Evolutionary conservation across 805 yeast genomes (phyloP).

Genomic region (Candida pseudofarinosa): DNA sequence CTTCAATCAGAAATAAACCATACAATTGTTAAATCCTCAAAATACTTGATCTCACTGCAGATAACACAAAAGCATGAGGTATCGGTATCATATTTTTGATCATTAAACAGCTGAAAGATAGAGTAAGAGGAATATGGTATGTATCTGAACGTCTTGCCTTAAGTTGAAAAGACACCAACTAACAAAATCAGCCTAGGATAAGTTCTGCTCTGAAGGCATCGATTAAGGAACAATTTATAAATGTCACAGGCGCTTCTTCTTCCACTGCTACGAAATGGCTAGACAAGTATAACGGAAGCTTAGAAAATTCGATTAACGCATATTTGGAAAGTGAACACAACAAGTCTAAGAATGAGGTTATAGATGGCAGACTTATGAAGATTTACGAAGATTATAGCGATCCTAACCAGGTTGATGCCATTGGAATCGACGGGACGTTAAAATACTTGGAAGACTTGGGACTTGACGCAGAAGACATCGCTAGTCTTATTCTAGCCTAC

Average conservation of each 20-base stretch:
- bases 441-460: constrained; percentile 62
- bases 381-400: constrained; percentile 34
- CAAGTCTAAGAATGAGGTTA: constrained; percentile 1
- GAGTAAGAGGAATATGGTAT: not conserved
- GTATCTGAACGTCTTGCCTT: too few relatives aligned
- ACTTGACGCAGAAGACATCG: constrained; percentile 69
- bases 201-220: constrained; percentile 7
- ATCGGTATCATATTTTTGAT: not conserved
- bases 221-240: constrained; percentile 32
- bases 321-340: constrained; percentile 14
- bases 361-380: constrained; percentile 17
- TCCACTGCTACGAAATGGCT: constrained; percentile 35
- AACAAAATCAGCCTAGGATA: constrained; percentile 1
- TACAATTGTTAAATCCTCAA: not conserved
- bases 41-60: not conserved
- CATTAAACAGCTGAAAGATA: not conserved
- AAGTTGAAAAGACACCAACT: not conserved
- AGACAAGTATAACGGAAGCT: constrained; percentile 24
- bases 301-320: constrained; percentile 29
- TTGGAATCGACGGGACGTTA: constrained; percentile 79
- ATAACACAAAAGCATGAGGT: not conserved
- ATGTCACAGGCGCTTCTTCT: constrained; percentile 35
- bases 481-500: constrained; percentile 66
- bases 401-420: constrained; percentile 29
- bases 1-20: not conserved